These are phyloP conservation scores for Adansonia madagascariensis DNA, from an alignment of 441 rosid genomes.

Conservation along the genomic window DNA sequence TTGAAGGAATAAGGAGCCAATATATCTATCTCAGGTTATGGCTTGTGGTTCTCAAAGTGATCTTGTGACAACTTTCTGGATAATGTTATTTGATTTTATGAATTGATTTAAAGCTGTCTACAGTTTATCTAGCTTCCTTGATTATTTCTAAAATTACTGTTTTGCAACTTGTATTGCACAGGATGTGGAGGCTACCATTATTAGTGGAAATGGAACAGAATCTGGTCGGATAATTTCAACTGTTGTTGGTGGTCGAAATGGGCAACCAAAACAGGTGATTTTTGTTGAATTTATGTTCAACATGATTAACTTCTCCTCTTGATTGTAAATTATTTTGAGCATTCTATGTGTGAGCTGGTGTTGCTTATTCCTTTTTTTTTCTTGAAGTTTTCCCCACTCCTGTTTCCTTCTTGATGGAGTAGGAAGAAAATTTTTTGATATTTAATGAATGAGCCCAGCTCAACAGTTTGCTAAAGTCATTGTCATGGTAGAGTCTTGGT, in stretches of 20 bases:
- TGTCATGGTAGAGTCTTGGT: not conserved
- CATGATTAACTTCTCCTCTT: slow-evolving; percentile 15
- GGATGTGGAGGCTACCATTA: slow-evolving; percentile 67
- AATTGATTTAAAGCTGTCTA: not conserved
- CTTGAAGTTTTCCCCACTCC: not conserved
- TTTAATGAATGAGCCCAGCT: not conserved
- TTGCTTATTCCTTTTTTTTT: slow-evolving; percentile 9
- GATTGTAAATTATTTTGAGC: not conserved
- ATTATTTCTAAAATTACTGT: slow-evolving; percentile 11
- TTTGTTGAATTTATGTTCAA: slow-evolving; percentile 23
- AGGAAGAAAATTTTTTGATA: not conserved
- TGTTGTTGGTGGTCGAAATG: slow-evolving; percentile 78
- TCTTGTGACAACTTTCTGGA: slow-evolving; percentile 12
- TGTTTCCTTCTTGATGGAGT: not conserved
- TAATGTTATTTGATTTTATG: not conserved
- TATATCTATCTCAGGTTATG: not conserved
- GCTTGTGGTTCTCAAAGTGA: slow-evolving; percentile 4
- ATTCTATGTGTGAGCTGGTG: slow-evolving; percentile 8
- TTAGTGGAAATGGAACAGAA: slow-evolving; percentile 79
- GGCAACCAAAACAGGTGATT: slow-evolving; percentile 88
- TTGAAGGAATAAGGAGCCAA: slow-evolving; percentile 2
- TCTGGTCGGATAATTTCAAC: slow-evolving; percentile 86
- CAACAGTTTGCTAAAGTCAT: slow-evolving; percentile 6
- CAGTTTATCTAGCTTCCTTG: slow-evolving; percentile 4
- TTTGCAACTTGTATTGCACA: slow-evolving; percentile 33